Percentiles rank a stretch among this genome's conserved stretches.
These are phyloP conservation scores for Plenodomus biglobosus DNA, from an alignment of 2,329 filamentous ascomycete species.

Conservation along the genomic window DNA sequence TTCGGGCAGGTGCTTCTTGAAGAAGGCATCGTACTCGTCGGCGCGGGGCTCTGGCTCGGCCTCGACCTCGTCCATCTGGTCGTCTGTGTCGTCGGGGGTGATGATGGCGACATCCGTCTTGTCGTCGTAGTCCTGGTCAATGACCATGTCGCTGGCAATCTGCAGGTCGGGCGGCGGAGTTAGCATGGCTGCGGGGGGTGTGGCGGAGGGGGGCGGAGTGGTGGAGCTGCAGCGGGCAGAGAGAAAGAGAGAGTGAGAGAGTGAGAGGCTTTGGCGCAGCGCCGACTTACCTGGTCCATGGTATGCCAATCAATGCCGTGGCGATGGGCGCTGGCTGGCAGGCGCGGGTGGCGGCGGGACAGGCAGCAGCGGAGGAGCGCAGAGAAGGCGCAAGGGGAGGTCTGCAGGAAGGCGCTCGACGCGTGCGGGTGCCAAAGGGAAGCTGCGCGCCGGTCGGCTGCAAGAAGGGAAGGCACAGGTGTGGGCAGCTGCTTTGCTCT, in stretches of 20 bases:
- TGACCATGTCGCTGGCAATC: slow-evolving; percentile 65
- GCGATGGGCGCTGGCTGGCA: slow-evolving; percentile 9
- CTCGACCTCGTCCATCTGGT: slow-evolving; percentile 59
- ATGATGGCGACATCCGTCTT: slow-evolving; percentile 65
- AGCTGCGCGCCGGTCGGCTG: slow-evolving; percentile 25
- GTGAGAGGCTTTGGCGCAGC: slow-evolving; percentile 6
- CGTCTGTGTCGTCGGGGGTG: slow-evolving; percentile 60
- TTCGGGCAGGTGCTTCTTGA: slow-evolving; percentile 73
- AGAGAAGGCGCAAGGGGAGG: slow-evolving; percentile 10
- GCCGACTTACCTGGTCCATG: slow-evolving; percentile 46
- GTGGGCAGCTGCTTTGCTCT: slow-evolving; percentile 13
- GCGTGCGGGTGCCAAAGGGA: slow-evolving; percentile 5
- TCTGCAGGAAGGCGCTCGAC: slow-evolving; percentile 14
- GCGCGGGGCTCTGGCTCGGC: slow-evolving; percentile 56
- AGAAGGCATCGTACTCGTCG: slow-evolving; percentile 77
- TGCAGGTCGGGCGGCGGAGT: slow-evolving; percentile 30
- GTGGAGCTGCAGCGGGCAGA: neutral
- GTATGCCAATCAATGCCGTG: too few species aligned
- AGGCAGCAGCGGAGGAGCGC: slow-evolving; percentile 8
- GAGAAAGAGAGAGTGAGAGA: neutral
- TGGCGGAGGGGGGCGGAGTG: neutral
- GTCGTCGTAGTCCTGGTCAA: slow-evolving; percentile 64
- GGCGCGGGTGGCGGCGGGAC: slow-evolving; percentile 18
- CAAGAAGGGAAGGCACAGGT: slow-evolving; percentile 16
- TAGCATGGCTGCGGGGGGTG: slow-evolving; percentile 6